Evolutionary conservation across 345 rosid genomes (phyloP), one percentile per base, ranked within the genome.

Genomic region (Salix koriyanagi): DNA sequence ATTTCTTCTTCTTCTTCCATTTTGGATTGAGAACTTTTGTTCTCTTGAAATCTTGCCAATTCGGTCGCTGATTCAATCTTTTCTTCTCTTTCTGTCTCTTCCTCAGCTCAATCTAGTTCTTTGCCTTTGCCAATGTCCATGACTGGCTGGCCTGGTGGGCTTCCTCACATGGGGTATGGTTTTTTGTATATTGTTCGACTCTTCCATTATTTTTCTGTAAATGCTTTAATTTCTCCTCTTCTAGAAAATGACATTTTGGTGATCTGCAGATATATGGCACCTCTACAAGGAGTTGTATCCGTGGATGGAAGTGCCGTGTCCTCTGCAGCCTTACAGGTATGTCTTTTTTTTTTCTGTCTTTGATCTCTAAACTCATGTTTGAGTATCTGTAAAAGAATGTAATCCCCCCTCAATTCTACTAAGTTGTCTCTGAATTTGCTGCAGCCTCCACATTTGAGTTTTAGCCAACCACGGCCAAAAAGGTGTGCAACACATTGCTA

Each of bases 401-500:
- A n/a, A 15, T 30, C 36, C 19, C 6, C 26, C 46, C 52, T 7
- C 44, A 18, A 25, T 34, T 48, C 70, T 64, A 28, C 52, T 50
- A 3, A 15, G 10, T 4, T 41, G 12, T 2, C 73, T 15, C 4
- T 19, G 15, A n/a, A 52, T 28, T 48, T 76, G 14, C 8, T 61
- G 32, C 62, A 96, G 98, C 92, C 93, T 65, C 92, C 94, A 1
- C 94, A 90, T 76, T 77, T 89, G 81, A 84, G 92, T 54, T 91
- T 88, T 78, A 82, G 81, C 86, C 98, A 91, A 74, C 92, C 97
- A 2, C 87, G 94, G 76, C 97, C 92, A 21, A 94, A 91, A 84
- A 88, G 94, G 83, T 96, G 98, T 82, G 97, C 97, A 25, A 96
- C 98, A 34, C 99, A 96, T 81, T 94, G 88, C 84, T 94, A 94